Conservation (phyloP, 2,329 filamentous ascomycete species). For the Aspergillus sergii region DNA sequence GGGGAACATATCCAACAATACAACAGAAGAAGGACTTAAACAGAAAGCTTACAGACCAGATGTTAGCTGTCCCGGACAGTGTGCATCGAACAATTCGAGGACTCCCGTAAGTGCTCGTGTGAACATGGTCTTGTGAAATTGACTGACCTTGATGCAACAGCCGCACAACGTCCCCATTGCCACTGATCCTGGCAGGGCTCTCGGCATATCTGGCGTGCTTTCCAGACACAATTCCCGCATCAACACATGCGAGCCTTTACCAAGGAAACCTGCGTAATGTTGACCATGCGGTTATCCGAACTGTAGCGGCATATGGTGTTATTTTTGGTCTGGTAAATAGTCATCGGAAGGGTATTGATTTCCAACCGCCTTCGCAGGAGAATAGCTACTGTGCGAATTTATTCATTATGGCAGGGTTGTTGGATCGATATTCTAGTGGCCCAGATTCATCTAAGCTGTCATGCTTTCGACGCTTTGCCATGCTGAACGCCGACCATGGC, state of each 20-base stretch:
- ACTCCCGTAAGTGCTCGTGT: slow-evolving; percentile 27
- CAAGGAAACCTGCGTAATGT: slow-evolving; percentile 21
- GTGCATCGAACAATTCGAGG: slow-evolving; percentile 27
- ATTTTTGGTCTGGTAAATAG: slow-evolving; percentile 29
- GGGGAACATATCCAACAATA: slow-evolving; percentile 30
- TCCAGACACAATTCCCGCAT: slow-evolving; percentile 25
- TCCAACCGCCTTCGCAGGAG: slow-evolving; percentile 33
- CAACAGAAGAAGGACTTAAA: slow-evolving; percentile 23
- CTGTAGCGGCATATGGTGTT: slow-evolving; percentile 29
- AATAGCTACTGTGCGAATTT: slow-evolving; percentile 60
- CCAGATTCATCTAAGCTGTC: slow-evolving; percentile 52
- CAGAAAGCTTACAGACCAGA: slow-evolving; percentile 22
- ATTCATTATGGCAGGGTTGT: slow-evolving; percentile 56
- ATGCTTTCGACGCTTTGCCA: slow-evolving; percentile 57
- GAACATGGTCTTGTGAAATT: background rate
- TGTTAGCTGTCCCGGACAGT: slow-evolving; percentile 23
- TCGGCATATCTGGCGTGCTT: slow-evolving; percentile 29
- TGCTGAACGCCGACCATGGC: slow-evolving; percentile 62
- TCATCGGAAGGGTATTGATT: slow-evolving; percentile 27
- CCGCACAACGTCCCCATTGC: slow-evolving; percentile 23
- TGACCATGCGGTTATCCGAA: slow-evolving; percentile 28
- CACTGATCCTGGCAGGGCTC: slow-evolving; percentile 33
- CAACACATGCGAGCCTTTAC: slow-evolving; percentile 25
- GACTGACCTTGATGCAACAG: slow-evolving; percentile 14
- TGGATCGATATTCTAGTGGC: slow-evolving; percentile 50